Conservation (phyloP, 306 rosid genomes). For the Acmispon strigosus region DNA sequence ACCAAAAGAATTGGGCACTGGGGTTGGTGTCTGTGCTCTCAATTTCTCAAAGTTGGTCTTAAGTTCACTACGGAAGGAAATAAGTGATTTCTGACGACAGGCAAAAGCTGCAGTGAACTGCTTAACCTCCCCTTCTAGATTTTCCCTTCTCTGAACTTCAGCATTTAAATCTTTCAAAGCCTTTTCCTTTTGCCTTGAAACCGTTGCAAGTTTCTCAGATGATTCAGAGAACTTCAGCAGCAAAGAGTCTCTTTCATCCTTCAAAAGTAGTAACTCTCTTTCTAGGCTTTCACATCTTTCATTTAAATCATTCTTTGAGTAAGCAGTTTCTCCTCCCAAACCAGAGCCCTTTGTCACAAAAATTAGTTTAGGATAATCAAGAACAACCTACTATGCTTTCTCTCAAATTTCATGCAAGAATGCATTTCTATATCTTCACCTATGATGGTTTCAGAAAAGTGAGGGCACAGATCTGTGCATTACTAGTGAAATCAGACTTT, state of each 20-base stretch:
- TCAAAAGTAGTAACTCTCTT: constrained; percentile 48
- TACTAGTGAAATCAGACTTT: background rate
- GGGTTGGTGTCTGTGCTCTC: constrained; percentile 38
- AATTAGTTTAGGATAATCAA: constrained; percentile 36
- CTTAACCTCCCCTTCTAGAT: constrained; percentile 65
- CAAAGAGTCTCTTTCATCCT: constrained; percentile 60
- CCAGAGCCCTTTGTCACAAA: constrained; percentile 67
- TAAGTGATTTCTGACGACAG: constrained; percentile 47
- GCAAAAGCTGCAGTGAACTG: constrained; percentile 64
- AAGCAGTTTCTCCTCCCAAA: constrained; percentile 50
- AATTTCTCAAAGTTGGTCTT: constrained; percentile 49
- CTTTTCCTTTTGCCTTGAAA: constrained; percentile 56
- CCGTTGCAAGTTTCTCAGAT: constrained; percentile 41
- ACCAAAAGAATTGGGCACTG: constrained; percentile 44
- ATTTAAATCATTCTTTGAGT: constrained; percentile 51
- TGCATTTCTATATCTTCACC: constrained; percentile 14
- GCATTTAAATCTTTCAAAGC: constrained; percentile 49
- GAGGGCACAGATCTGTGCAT: background rate
- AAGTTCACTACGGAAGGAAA: constrained; percentile 53
- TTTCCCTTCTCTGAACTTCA: constrained; percentile 68
- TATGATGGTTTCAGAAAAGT: background rate
- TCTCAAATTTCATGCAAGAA: constrained; percentile 24
- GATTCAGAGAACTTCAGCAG: constrained; percentile 47
- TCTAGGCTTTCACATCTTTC: constrained; percentile 55
- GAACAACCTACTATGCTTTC: constrained; percentile 24